Evolutionary conservation across 305 asterid species (phyloP).

Genomic region (Rubia balearica): DNA sequence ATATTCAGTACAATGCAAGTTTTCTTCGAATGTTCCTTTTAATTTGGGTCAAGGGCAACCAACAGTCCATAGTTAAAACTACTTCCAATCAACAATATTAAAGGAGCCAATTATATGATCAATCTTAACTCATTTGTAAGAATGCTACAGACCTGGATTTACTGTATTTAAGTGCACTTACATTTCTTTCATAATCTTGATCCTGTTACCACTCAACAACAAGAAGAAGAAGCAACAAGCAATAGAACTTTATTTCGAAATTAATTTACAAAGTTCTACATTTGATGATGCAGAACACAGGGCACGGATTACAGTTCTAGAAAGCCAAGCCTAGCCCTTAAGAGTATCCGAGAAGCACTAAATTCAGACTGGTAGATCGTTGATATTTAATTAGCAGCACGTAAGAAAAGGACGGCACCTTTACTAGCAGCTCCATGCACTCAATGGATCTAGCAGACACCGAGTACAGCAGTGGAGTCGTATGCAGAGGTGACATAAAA

Average conservation of each 20-base stretch:
- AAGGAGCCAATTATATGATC: background rate
- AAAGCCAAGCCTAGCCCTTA: background rate
- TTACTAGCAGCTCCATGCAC: constrained; percentile 20
- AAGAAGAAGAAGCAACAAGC: background rate
- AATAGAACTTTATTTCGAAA: background rate
- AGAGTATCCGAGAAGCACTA: background rate
- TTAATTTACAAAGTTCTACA: background rate
- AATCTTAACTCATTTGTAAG: background rate
- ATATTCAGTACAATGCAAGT: background rate
- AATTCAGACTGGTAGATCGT: background rate
- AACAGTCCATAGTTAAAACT: background rate
- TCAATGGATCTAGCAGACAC: background rate
- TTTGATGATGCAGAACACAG: background rate
- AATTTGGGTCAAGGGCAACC: background rate
- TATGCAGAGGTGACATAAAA: background rate
- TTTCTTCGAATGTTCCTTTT: background rate
- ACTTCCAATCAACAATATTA: background rate
- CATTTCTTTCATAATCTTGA: background rate
- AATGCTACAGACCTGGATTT: background rate
- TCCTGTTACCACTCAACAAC: background rate
- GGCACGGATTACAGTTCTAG: background rate
- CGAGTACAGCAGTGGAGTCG: constrained; percentile 7
- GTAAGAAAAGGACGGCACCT: constrained; percentile 10
- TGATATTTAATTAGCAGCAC: background rate
- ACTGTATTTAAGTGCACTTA: background rate